Percentiles rank a stretch among this genome's conserved stretches.
These are phyloP conservation scores for Pyricularia sp. DNA, from an alignment of 2,329 filamentous ascomycete species.

Conservation along the genomic window DNA sequence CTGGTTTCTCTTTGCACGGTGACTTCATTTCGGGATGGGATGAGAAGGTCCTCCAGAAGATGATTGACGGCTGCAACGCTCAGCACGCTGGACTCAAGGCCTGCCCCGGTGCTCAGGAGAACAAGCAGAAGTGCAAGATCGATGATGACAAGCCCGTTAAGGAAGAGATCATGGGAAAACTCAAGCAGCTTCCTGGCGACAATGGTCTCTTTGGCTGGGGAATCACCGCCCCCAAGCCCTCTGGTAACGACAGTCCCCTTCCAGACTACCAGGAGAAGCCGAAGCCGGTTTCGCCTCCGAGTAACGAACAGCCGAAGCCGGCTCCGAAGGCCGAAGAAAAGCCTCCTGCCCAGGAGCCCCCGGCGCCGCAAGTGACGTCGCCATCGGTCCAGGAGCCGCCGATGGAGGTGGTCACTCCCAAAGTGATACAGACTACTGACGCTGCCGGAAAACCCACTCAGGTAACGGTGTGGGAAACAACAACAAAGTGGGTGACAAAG, in stretches of 20 bases:
- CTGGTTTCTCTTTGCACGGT: slow-evolving; percentile 61
- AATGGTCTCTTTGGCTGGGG: slow-evolving; percentile 44
- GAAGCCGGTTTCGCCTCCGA: not conserved
- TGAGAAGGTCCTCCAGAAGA: slow-evolving; percentile 50
- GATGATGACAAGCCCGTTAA: slow-evolving; percentile 23
- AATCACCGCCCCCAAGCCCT: slow-evolving; percentile 1
- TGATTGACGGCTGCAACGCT: slow-evolving; percentile 57
- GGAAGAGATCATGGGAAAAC: slow-evolving; percentile 31
- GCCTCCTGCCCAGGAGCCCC: not conserved
- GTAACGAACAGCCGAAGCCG: not conserved
- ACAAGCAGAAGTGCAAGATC: slow-evolving; percentile 15
- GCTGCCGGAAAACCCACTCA: slow-evolving; percentile 11
- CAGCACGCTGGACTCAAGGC: slow-evolving; percentile 50
- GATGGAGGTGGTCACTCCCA: not conserved
- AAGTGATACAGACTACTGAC: slow-evolving; percentile 7
- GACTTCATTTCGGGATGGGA: slow-evolving; percentile 73
- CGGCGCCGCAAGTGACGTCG: slow-evolving; percentile 1
- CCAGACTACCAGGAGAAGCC: not conserved
- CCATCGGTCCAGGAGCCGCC: not conserved
- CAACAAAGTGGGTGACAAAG: slow-evolving; percentile 26
- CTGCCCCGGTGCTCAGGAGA: slow-evolving; percentile 48
- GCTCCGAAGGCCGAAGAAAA: not conserved
- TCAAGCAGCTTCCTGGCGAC: slow-evolving; percentile 43
- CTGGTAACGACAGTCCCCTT: not conserved
- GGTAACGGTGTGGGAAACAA: slow-evolving; percentile 32